Evolutionary conservation across 1,284 basidiomycete genomes (phyloP).

Genomic region (Papiliotrema laurentii): DNA sequence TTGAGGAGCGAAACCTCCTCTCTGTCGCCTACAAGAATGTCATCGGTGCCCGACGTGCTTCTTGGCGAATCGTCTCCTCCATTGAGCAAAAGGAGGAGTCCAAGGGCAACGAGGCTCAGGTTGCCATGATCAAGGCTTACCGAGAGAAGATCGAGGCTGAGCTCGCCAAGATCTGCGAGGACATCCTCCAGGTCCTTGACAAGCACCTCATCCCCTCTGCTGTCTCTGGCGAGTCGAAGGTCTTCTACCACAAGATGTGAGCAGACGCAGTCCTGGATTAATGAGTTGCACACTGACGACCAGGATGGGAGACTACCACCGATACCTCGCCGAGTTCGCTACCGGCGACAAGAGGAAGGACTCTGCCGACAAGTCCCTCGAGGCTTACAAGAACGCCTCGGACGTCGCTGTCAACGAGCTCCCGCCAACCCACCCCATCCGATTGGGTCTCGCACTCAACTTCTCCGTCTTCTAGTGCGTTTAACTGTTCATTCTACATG

Average conservation of each 20-base stretch:
- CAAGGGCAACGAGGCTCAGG: constrained; percentile 97
- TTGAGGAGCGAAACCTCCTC: constrained; percentile 97
- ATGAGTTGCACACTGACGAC: background rate
- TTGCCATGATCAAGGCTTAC: constrained; percentile 98
- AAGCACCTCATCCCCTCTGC: constrained; percentile 99
- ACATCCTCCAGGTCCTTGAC: constrained; percentile 97
- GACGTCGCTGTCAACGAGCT: constrained; percentile 97
- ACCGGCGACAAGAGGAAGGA: constrained; percentile 98
- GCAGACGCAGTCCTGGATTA: constrained; percentile 32
- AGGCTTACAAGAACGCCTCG: constrained; percentile 98
- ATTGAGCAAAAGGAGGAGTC: constrained; percentile 99
- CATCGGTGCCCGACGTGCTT: constrained; percentile 97
- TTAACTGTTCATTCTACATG: background rate
- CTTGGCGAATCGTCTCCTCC: constrained; percentile 98
- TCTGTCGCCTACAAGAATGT: constrained; percentile 99
- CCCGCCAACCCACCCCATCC: constrained; percentile 98
- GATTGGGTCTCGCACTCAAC: constrained; percentile 97
- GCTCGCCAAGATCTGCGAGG: constrained; percentile 98
- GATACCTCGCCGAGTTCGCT: constrained; percentile 99
- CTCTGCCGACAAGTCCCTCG: constrained; percentile 96
- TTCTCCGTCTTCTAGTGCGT: constrained; percentile 93
- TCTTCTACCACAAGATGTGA: constrained; percentile 99
- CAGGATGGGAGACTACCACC: constrained; percentile 99
- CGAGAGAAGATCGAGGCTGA: constrained; percentile 98
- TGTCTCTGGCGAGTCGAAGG: constrained; percentile 96